Conservation (phyloP, 805 yeast species). For the Komagataella pseudopastoris region DNA sequence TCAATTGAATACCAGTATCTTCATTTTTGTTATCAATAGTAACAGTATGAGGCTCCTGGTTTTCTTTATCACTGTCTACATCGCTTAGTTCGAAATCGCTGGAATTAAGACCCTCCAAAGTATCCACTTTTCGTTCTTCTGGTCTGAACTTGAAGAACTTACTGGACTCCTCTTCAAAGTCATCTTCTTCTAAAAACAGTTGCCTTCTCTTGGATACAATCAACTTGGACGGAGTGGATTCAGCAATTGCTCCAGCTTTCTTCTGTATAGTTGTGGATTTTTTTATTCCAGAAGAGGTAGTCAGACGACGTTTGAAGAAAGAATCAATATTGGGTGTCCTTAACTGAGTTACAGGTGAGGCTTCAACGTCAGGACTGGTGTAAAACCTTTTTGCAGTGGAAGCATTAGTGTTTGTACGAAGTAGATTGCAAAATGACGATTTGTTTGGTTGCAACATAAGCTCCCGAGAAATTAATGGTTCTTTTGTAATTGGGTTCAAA, state of each 20-base stretch:
- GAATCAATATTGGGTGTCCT: slow-evolving; percentile 2
- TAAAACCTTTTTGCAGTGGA: neutral
- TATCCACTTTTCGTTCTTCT: neutral
- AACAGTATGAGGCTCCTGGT: neutral
- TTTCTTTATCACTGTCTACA: neutral
- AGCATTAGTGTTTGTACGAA: neutral
- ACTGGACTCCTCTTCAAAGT: slow-evolving; percentile 6
- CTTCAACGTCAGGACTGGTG: neutral
- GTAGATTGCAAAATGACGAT: neutral
- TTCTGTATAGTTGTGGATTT: neutral
- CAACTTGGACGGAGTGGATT: slow-evolving; percentile 4
- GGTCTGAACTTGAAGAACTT: slow-evolving; percentile 7
- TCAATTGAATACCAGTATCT: neutral
- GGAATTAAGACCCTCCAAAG: slow-evolving; percentile 7
- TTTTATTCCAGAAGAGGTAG: neutral
- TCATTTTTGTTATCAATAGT: neutral
- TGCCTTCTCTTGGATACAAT: slow-evolving; percentile 14
- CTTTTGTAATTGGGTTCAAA: slow-evolving; percentile 49
- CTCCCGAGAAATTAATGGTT: slow-evolving; percentile 33
- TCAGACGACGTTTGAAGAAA: slow-evolving; percentile 2
- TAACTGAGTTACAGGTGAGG: neutral
- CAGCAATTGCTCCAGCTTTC: neutral
- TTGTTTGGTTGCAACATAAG: slow-evolving; percentile 11
- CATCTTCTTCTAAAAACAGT: slow-evolving; percentile 7
- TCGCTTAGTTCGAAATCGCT: slow-evolving; percentile 15